phyloP scores from a whole-genome alignment of 768 basidiomycete genomes.

The Sarcodon aspratus region DNA sequence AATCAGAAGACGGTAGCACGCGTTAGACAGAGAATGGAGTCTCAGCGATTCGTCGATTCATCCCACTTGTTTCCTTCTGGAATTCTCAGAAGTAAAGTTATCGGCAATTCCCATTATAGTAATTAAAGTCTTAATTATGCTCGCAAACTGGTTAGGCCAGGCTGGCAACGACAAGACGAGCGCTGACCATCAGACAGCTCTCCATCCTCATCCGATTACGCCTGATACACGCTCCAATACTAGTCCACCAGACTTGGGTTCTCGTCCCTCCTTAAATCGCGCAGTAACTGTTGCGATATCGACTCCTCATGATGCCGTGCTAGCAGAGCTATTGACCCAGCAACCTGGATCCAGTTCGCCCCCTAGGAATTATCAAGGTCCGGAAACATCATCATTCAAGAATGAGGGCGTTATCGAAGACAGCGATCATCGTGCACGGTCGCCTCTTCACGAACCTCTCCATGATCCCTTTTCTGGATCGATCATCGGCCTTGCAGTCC shows the following conservation, averaged over 20 bases:
- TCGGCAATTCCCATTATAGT: too few relatives aligned
- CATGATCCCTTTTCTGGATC: slow-evolving; percentile 40
- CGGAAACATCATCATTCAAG: slow-evolving; percentile 7
- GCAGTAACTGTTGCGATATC: slow-evolving; percentile 19
- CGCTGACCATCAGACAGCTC: too few relatives aligned
- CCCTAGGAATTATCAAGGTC: slow-evolving; percentile 2
- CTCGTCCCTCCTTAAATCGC: slow-evolving; percentile 4
- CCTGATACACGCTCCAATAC: too few relatives aligned
- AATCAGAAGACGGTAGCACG: slow-evolving; percentile 2
- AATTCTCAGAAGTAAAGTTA: too few relatives aligned
- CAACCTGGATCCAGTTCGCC: slow-evolving; percentile 1
- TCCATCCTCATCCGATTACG: too few relatives aligned
- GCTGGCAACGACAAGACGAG: too few relatives aligned
- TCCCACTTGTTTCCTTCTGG: too few relatives aligned
- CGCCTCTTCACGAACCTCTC: slow-evolving; percentile 16
- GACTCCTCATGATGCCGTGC: slow-evolving; percentile 53
- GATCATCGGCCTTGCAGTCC: slow-evolving; percentile 24
- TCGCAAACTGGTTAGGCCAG: too few relatives aligned
- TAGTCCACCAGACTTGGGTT: too few relatives aligned
- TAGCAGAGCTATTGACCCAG: slow-evolving; percentile 36
- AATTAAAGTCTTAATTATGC: too few relatives aligned
- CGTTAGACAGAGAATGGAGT: neutral
- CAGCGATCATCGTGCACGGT: neutral
- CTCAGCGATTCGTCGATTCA: too few relatives aligned
- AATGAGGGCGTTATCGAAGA: slow-evolving; percentile 9